Base-by-base conservation (phyloP, 2,329 filamentous ascomycete species). In the Dactylellina cionopaga region DNA sequence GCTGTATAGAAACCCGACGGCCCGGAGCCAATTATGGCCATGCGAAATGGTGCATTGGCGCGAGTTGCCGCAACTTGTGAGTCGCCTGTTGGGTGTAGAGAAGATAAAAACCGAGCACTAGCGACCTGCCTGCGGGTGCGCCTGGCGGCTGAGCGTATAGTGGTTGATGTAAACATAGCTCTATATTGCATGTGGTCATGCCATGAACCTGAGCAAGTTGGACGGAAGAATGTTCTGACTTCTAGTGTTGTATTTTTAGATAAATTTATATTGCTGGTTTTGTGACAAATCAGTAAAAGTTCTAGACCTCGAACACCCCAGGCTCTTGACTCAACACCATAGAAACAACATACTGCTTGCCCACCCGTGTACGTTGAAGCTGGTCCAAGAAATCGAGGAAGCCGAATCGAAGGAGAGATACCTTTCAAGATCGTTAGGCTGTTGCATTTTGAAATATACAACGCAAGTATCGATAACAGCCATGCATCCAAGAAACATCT, bases 1-100 rank as follows among this genome's bases (percentile, higher is more conserved):
- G 95, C 90, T 0, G 94, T 91, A 79, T 99, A 99, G 83, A 98
- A 99, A 1, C 95, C 95, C 10, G 95, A 95, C 0, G 95, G 95
- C 0, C 95, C 95, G 25, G 95, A 97, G 55, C 94, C 95, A 76
- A 98, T 87, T 74, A 98, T 86, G 70, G 94, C 95, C 80, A 98
- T 85, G 51, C 92, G 90, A 77, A 94, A 88, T 1, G 87, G 86
- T 49, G 69, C 62, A 64, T 64, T 31, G 31, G 51, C 41, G 17
- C 66, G 66, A 11, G 27, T 56, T 47, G 59, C 58, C 33, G 66
- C 66, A 15, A 64, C 44, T 19, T 31, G 27, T n/a, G 66, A 37
- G 35, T 71, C 37, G 9, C 66, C 66, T 37, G 47, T 43, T 41
- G 43, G 58, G 17, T 52, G 58, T 15, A 71, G 35, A 5, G 59